A percentile compares a stretch with the other conserved stretches of the same genome.
Evolutionary conservation across 345 rosid species (phyloP).

Genomic region (Dipteronia sinensis): DNA sequence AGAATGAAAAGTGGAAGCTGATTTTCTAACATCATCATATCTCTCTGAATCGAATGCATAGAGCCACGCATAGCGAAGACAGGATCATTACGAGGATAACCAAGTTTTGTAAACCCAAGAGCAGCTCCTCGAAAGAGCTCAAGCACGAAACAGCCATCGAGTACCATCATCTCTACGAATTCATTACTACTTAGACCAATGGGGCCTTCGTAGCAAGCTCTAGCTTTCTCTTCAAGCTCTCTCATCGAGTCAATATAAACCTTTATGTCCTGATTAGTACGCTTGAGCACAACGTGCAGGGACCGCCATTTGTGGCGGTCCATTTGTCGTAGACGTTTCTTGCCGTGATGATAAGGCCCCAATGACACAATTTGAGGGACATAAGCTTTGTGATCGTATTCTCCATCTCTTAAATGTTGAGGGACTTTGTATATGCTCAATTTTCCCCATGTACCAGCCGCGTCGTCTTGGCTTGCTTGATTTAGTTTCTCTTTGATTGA

Average conservation of each 20-base stretch:
- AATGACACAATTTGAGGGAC: conserved; percentile 77
- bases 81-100: conserved; percentile 79
- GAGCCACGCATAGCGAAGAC: conserved; percentile 82
- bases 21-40: conserved; percentile 90
- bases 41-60: conserved; percentile 87
- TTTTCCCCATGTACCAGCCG: conserved; percentile 58
- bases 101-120: conserved; percentile 65
- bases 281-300: conserved; percentile 62
- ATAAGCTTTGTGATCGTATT: conserved; percentile 56
- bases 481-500: conserved; percentile 65
- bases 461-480: conserved; percentile 66
- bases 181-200: conserved; percentile 62
- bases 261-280: conserved; percentile 53
- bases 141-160: conserved; percentile 82
- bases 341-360: conserved; percentile 85
- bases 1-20: conserved; percentile 77
- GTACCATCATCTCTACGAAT: conserved; percentile 81
- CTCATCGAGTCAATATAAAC: conserved; percentile 59
- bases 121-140: conserved; percentile 78
- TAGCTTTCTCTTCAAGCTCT: conserved; percentile 69
- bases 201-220: conserved; percentile 70
- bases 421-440: conserved; percentile 58
- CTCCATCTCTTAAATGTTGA: conserved; percentile 62
- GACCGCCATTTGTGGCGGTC: conserved; percentile 87
- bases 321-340: conserved; percentile 67